Evolutionary conservation across 2,329 filamentous ascomycete genomes (phyloP), one percentile per base, ranked within the genome.

Genomic region (Zymoseptoria crescenta): DNA sequence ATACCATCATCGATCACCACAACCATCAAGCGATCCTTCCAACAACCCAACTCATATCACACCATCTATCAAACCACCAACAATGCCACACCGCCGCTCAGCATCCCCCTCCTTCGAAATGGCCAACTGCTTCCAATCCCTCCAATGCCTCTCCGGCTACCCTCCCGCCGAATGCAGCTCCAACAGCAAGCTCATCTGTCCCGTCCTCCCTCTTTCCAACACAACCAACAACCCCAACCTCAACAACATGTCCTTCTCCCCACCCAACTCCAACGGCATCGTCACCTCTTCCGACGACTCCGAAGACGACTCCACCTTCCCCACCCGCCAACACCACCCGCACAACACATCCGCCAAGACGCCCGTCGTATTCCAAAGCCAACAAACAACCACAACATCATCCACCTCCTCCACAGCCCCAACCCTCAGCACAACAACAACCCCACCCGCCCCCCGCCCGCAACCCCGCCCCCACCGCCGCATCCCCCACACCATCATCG

Each of bases 401-500:
- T 13, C 35, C 1, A 1, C 35, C 16, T 45, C 35, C 16, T 16
- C 35, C 9, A 13, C 30, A 56, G 52, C 10, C 52, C 24, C 35
- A 24, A 49, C 49, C 48, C 49, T 28, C 19, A 53, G 30, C 53
- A 30, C 54, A 63, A 4, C 24, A 24, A 24, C 24, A 3, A n/a
- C n/a, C n/a, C n/a, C n/a, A n/a, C n/a, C n/a, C n/a, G n/a, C n/a
- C n/a, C n/a, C n/a, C n/a, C n/a, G n/a, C n/a, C n/a, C n/a, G n/a
- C n/a, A n/a, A n/a, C 49, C 60, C 60, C 56, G 62, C n/a, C 64
- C 63, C 7, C 63, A 64, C 49, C 62, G 62, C 19, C 54, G 65
- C n/a, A 65, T 67, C 52, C 65, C 65, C 1, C 76, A 78, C 68
- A 78, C 77, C 56, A 74, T 77, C 61, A 75, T 78, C 56, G 76